These are phyloP conservation scores for Claviceps pazoutovae DNA, from an alignment of 2,329 filamentous ascomycete genomes.

Conservation along the genomic window DNA sequence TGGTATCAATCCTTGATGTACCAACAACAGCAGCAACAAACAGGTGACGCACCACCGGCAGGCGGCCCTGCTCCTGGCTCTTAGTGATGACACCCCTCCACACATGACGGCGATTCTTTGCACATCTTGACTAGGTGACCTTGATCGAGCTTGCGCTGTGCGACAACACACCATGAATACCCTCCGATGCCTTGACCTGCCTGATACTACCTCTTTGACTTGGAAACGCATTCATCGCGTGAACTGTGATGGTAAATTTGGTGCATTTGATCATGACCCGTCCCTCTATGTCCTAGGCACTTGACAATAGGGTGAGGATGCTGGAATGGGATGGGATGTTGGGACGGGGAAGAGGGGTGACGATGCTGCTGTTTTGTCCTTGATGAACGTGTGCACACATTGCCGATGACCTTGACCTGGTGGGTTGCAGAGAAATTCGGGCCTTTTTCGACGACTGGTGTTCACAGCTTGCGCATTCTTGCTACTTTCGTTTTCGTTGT, in stretches of 20 bases:
- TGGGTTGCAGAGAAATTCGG: not conserved
- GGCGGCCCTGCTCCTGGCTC: slow-evolving; percentile 23
- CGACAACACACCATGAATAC: slow-evolving; percentile 1
- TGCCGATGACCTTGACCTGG: not conserved
- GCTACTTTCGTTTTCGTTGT: not conserved
- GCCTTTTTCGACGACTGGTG: not conserved
- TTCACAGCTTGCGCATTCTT: not conserved
- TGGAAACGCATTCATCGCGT: slow-evolving; percentile 11
- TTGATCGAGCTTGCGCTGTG: slow-evolving; percentile 16
- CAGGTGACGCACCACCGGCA: slow-evolving; percentile 22
- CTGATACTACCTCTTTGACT: slow-evolving; percentile 16
- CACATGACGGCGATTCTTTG: slow-evolving; percentile 3
- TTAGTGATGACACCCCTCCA: slow-evolving; percentile 17
- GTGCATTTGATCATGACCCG: slow-evolving; percentile 4
- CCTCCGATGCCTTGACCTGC: slow-evolving; percentile 20
- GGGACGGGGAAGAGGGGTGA: not conserved
- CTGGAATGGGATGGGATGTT: too few species aligned
- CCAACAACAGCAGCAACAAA: slow-evolving; percentile 26
- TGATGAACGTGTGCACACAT: slow-evolving; percentile 2
- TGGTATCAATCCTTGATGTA: slow-evolving; percentile 60
- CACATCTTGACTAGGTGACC: slow-evolving; percentile 19
- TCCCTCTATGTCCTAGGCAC: not conserved
- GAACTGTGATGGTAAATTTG: slow-evolving; percentile 17
- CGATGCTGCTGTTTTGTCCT: not conserved
- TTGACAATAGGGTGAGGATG: not conserved